A percentile compares a stretch with the other conserved stretches of the same genome.
Evolutionary conservation across 2,329 filamentous ascomycete species (phyloP).

Genomic region (Microascus cirrosus): DNA sequence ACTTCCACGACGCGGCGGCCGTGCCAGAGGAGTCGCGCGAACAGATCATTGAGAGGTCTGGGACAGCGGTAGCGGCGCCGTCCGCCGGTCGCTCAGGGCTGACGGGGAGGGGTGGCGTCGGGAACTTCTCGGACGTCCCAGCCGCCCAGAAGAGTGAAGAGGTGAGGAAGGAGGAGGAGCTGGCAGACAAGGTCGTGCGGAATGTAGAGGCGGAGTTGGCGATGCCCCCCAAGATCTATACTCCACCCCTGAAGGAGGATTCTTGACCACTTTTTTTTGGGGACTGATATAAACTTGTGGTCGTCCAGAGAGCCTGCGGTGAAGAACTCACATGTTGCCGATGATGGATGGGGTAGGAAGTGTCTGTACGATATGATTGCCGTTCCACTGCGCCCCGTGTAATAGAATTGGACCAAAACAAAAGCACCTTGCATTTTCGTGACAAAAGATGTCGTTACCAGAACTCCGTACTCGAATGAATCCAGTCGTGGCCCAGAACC

Average conservation of each 20-base stretch:
- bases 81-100: conserved; percentile 10
- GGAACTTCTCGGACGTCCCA: conserved; percentile 29
- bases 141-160: conserved; percentile 9
- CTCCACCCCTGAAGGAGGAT: not conserved
- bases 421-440: not conserved
- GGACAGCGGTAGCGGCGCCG: conserved; percentile 19
- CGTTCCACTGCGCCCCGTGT: not conserved
- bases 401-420: not conserved
- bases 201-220: conserved; percentile 29
- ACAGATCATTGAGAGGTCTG: conserved; percentile 20
- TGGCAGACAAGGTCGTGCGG: conserved; percentile 23
- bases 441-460: conserved; percentile 1
- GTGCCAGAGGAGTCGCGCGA: conserved; percentile 17
- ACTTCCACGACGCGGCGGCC: conserved; percentile 33
- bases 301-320: not conserved
- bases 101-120: conserved; percentile 37
- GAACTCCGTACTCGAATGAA: conserved; percentile 2
- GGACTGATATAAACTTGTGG: not conserved
- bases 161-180: conserved; percentile 17
- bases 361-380: not conserved
- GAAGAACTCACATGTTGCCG: not conserved
- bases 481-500: conserved; percentile 6
- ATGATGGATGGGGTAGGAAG: not conserved
- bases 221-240: conserved; percentile 25
- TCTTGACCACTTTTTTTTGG: not conserved